Evolutionary conservation across 164 flowering plant species (phyloP).

Genomic region (Berberis vulgaris): DNA sequence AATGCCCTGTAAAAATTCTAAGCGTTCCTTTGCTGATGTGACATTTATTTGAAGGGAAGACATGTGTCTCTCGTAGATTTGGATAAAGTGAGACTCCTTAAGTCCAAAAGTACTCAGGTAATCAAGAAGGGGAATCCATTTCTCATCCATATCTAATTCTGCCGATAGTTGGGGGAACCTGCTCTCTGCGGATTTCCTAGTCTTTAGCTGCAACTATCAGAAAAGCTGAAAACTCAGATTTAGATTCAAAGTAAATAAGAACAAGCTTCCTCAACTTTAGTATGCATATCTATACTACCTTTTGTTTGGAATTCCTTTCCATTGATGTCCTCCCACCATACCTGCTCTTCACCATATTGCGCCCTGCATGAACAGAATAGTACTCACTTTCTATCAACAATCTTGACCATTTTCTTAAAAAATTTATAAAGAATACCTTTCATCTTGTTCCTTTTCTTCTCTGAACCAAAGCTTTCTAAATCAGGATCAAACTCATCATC

Average conservation of each 20-base stretch:
- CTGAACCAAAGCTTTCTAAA: constrained; percentile 21
- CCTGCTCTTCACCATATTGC: constrained; percentile 8
- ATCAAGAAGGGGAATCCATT: constrained; percentile 84
- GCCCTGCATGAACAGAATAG: constrained; percentile 6
- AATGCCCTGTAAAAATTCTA: constrained; percentile 67
- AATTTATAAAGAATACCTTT: constrained; percentile 24
- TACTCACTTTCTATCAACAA: background rate
- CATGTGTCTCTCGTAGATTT: constrained; percentile 89
- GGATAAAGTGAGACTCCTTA: constrained; percentile 70
- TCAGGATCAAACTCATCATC: background rate
- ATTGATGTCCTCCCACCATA: constrained; percentile 4
- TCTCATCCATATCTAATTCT: constrained; percentile 67
- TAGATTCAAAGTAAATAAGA: background rate
- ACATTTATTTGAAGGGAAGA: constrained; percentile 78
- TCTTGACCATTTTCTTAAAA: background rate
- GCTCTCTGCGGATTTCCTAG: constrained; percentile 21
- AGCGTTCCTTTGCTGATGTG: constrained; percentile 69
- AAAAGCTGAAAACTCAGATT: constrained; percentile 6
- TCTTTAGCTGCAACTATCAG: constrained; percentile 31
- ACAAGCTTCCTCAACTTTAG: no score
- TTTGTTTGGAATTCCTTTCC: background rate
- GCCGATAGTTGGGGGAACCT: constrained; percentile 43
- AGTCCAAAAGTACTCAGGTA: constrained; percentile 79
- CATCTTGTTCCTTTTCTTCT: constrained; percentile 11
- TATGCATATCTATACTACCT: background rate